phyloP scores from a whole-genome alignment of 345 rosid genomes.

The Erucastrum elatum region DNA sequence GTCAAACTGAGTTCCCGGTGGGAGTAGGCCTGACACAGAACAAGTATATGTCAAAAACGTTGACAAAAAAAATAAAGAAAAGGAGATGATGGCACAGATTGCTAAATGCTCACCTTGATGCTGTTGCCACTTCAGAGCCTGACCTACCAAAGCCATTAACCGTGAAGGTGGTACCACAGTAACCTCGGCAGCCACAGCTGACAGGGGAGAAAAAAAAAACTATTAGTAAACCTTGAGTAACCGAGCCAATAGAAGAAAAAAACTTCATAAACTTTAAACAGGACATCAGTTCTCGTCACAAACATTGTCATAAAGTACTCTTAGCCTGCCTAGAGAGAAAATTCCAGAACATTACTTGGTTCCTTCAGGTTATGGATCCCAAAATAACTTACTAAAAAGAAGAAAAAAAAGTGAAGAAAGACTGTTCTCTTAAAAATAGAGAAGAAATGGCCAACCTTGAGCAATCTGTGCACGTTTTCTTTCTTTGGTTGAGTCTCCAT shows the following conservation, averaged over 20 bases:
- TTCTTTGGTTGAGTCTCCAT: slow-evolving; percentile 93
- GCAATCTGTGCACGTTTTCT: slow-evolving; percentile 91
- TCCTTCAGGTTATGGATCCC: slow-evolving; percentile 1
- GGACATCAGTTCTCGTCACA: slow-evolving; percentile 5
- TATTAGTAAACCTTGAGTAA: slow-evolving; percentile 4
- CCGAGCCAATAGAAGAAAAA: slow-evolving; percentile 1
- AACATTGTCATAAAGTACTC: neutral
- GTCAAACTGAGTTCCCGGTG: slow-evolving; percentile 98
- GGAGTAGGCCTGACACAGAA: slow-evolving; percentile 70
- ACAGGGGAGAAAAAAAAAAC: slow-evolving; percentile 15
- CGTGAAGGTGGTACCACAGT: slow-evolving; percentile 96
- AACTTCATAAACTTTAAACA: slow-evolving; percentile 6
- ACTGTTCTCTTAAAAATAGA: neutral
- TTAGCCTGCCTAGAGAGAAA: neutral
- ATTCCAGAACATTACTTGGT: slow-evolving; percentile 6
- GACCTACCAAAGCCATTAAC: slow-evolving; percentile 95
- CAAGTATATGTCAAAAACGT: neutral
- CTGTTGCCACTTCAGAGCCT: slow-evolving; percentile 99
- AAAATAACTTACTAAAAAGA: neutral
- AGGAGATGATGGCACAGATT: slow-evolving; percentile 7
- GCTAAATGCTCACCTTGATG: slow-evolving; percentile 74
- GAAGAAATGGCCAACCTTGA: slow-evolving; percentile 63
- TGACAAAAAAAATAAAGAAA: neutral
- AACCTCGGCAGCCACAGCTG: slow-evolving; percentile 92
- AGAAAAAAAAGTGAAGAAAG: neutral